A percentile compares a stretch with the other conserved stretches of the same genome.
phyloP scores from a whole-genome alignment of 2,329 filamentous ascomycete genomes.

The Leptographium lundbergii region DNA sequence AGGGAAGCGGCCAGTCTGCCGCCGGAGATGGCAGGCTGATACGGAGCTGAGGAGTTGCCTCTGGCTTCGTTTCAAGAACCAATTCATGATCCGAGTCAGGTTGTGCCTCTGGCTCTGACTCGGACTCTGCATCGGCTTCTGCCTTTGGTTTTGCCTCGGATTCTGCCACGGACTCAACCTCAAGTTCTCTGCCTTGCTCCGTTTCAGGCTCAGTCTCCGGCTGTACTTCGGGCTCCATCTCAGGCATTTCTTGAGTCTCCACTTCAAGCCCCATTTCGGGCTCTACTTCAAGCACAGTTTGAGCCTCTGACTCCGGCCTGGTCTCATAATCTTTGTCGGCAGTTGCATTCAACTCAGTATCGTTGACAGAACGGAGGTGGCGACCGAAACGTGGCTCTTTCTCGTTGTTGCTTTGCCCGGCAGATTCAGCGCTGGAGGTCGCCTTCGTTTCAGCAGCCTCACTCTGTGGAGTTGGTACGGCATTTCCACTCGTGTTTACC shows the following conservation, averaged over 20 bases:
- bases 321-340: no score
- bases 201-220: not conserved
- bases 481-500: not conserved
- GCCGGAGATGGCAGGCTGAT: slow-evolving; percentile 6
- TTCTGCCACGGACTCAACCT: not conserved
- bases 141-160: not conserved
- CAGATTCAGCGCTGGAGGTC: not conserved
- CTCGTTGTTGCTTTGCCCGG: not conserved
- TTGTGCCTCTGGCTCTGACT: not conserved
- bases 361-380: no score
- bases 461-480: not conserved
- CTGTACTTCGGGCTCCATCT: not conserved
- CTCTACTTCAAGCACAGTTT: no score
- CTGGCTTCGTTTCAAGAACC: not conserved
- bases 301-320: no score
- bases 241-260: no score
- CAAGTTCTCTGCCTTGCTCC: not conserved
- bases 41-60: not conserved
- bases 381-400: no score
- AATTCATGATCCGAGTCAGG: not conserved
- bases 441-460: not conserved
- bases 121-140: not conserved
- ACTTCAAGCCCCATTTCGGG: no score
- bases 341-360: no score
- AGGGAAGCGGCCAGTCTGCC: slow-evolving; percentile 12